phyloP scores from a whole-genome alignment of 2,329 filamentous ascomycete species.

The Sclerotinia glacialis region DNA sequence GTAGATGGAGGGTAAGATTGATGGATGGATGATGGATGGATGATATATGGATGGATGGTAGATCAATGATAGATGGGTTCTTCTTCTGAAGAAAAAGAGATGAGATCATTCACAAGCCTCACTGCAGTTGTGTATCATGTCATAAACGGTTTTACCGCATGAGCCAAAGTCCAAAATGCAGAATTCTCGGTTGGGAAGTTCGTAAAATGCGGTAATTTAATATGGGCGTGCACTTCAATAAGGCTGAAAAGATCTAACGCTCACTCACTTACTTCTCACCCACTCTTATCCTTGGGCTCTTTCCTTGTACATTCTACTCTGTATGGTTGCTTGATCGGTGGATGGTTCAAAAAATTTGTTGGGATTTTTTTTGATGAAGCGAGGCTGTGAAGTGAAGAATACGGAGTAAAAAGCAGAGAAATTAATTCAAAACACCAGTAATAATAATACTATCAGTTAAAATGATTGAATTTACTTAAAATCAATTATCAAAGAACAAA shows the following conservation, averaged over 20 bases:
- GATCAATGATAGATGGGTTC: no score
- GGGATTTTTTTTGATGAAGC: slow-evolving; percentile 1
- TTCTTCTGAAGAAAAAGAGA: no score
- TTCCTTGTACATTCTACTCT: slow-evolving; percentile 2
- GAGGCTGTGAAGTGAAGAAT: background rate
- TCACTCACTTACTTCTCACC: no score
- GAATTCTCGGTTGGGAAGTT: background rate
- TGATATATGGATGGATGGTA: no score
- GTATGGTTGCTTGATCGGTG: background rate
- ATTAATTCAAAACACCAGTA: background rate
- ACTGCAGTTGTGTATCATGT: background rate
- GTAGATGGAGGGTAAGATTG: no score
- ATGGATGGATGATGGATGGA: no score
- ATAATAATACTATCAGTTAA: no score
- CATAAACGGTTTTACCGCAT: background rate
- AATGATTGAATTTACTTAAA: background rate
- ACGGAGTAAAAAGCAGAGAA: background rate
- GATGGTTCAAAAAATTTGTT: background rate
- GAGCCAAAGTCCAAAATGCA: background rate
- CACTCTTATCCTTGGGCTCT: no score
- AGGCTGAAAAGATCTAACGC: slow-evolving; percentile 2
- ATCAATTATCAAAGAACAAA: no score
- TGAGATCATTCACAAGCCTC: background rate
- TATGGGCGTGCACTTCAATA: background rate
- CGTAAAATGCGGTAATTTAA: no score